Conservation (phyloP, 768 basidiomycete species). For the Pulveroboletus sp. region DNA sequence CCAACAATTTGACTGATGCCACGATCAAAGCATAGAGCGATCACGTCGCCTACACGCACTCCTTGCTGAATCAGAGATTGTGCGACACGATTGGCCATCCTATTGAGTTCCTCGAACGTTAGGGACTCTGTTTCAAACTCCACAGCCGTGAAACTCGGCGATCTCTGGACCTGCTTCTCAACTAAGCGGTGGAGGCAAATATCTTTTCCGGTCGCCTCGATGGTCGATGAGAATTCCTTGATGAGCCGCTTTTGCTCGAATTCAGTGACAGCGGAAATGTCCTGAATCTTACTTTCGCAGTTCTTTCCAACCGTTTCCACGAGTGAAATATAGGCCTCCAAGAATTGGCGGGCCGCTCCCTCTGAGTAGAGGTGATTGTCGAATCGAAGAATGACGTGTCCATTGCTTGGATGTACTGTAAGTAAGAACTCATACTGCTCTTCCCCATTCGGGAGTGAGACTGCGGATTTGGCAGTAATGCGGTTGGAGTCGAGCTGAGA, state of each 20-base stretch:
- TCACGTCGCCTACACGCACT: conserved; percentile 22
- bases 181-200: conserved; percentile 17
- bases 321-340: conserved; percentile 29
- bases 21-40: conserved; percentile 29
- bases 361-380: conserved; percentile 30
- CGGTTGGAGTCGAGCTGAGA: conserved; percentile 18
- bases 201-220: conserved; percentile 12
- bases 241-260: conserved; percentile 17
- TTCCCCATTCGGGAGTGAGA: conserved; percentile 28
- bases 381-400: conserved; percentile 26
- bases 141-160: conserved; percentile 20
- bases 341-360: conserved; percentile 27
- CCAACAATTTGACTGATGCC: conserved; percentile 28
- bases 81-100: conserved; percentile 32
- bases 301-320: conserved; percentile 21
- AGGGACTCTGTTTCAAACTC: conserved; percentile 29
- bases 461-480: conserved; percentile 14
- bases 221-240: conserved; percentile 25
- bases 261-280: conserved; percentile 15
- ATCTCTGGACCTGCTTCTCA: conserved; percentile 16
- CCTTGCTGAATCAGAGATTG: conserved; percentile 24
- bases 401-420: conserved; percentile 24
- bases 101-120: conserved; percentile 32
- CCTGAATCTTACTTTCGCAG: conserved; percentile 14
- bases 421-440: conserved; percentile 24